Evolutionary conservation across 208 protist species (phyloP), one percentile per base, ranked within the genome.

Genomic region (Trypanosoma conorhini): DNA sequence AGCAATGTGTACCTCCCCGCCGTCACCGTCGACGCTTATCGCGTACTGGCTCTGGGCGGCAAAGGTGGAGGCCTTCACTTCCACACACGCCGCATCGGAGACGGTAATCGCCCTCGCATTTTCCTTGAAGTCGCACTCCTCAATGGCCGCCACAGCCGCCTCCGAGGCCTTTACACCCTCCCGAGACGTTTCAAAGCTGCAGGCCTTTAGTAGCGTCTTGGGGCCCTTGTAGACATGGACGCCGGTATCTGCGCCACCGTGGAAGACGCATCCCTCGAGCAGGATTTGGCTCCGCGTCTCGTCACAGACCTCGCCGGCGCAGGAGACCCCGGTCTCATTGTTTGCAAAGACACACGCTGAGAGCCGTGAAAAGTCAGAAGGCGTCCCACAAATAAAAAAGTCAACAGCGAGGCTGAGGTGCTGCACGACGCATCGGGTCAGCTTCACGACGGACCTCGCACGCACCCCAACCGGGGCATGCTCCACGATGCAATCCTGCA

Each of bases 401-500:
- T 33, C n/a, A 10, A 66, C 64, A 30, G 56, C 71, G 3, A 67
- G 24, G 10, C 50, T 48, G 48, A 62, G 52, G 35, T 67, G 57
- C 13, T 46, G 56, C 10, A 46, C 44, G 52, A 70, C 61, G 58
- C 71, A 76, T 58, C 56, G 56, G 19, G 21, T 40, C 71, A 76
- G 70, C 17, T 52, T 17, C 28, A 70, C 17, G 22, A 38, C 44
- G 1, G 71, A 76, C 7, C 52, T 5, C 30, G 66, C 64, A 54
- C 48, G 44, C 31, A 70, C 44, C 9, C 71, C 71, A 60, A 65
- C 38, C n/a, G 62, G 38, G 9, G 64, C 30, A 54, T 69, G 21
- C 24, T 70, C 64, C 19, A 76, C 42, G 57, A 70, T 48, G 57
- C 71, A 76, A 19, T 70, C 62, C 35, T 35, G 59, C 42, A 76